phyloP scores from a whole-genome alignment of 1,284 basidiomycete species.

The Ustilago shanxiensis region DNA sequence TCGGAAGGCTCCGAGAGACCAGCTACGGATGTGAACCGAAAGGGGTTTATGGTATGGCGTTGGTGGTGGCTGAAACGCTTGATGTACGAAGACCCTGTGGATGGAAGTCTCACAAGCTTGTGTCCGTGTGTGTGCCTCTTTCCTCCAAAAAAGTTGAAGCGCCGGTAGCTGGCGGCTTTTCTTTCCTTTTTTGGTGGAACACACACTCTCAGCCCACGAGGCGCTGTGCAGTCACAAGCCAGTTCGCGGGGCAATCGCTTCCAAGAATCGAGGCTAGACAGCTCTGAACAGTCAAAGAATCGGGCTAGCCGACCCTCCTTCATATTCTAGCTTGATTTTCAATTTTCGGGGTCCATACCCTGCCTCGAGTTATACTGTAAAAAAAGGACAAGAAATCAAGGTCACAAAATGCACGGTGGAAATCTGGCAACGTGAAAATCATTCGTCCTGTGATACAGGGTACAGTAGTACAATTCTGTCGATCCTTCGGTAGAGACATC shows the following conservation, averaged over 20 bases:
- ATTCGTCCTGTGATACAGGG: no score
- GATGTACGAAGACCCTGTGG: background rate
- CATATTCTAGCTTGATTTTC: background rate
- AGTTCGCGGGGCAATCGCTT: background rate
- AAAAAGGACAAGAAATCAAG: background rate
- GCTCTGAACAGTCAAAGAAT: background rate
- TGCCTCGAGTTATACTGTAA: background rate
- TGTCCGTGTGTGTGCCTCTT: no score
- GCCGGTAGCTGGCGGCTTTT: background rate
- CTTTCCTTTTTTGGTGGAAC: no score
- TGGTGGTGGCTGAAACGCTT: background rate
- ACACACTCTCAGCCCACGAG: no score
- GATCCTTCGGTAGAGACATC: no score
- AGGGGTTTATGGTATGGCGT: background rate
- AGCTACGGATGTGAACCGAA: background rate
- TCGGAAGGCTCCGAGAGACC: background rate
- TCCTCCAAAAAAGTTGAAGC: no score
- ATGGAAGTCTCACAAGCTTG: background rate
- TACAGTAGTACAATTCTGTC: no score
- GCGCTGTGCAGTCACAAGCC: no score
- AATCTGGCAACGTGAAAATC: no score
- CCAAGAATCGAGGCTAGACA: background rate
- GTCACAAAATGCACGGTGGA: background rate
- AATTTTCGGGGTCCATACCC: background rate
- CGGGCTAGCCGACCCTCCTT: constrained; percentile 1